These are phyloP conservation scores for Schizosaccharomyces pombe DNA, from an alignment of 805 yeast species.

Conservation along the genomic window DNA sequence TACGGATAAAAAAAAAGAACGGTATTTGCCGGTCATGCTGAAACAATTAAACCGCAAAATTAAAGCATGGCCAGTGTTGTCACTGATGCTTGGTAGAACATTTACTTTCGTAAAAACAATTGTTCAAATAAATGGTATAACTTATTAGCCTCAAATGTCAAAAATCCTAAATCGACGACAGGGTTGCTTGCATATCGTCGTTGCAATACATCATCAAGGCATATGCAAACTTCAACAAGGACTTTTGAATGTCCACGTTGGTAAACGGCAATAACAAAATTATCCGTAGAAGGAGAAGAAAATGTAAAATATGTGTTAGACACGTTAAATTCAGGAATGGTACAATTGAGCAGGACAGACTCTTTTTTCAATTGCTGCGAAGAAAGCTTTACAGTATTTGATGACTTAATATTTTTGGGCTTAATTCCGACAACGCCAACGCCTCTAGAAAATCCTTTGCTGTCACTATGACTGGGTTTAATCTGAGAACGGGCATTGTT, in stretches of 20 bases:
- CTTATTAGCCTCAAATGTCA: constrained; percentile 12
- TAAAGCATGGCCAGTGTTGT: too few species aligned
- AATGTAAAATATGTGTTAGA: constrained; percentile 12
- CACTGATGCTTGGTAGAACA: too few species aligned
- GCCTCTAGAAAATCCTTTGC: constrained; percentile 11
- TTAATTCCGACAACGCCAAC: constrained; percentile 8
- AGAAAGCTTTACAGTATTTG: constrained; percentile 12
- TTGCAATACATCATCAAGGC: constrained; percentile 17
- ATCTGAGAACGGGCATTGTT: constrained; percentile 15
- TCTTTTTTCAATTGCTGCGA: constrained; percentile 13
- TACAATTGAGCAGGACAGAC: constrained; percentile 13
- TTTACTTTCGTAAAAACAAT: neutral
- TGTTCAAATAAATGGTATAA: constrained; percentile 6
- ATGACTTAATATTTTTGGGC: constrained; percentile 7
- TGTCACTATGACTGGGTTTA: constrained; percentile 11
- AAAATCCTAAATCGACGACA: constrained; percentile 14
- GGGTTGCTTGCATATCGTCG: constrained; percentile 11
- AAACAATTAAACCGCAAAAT: too few species aligned
- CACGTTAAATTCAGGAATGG: constrained; percentile 12
- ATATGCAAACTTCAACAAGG: constrained; percentile 14
- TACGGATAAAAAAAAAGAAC: too few species aligned
- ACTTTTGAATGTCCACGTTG: constrained; percentile 14
- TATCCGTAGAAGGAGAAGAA: constrained; percentile 15
- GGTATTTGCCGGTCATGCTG: too few species aligned
- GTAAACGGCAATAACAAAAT: constrained; percentile 14